Conservation (phyloP, 2,329 filamentous ascomycete genomes). For the Aspergillus pseudoviridinutans region DNA sequence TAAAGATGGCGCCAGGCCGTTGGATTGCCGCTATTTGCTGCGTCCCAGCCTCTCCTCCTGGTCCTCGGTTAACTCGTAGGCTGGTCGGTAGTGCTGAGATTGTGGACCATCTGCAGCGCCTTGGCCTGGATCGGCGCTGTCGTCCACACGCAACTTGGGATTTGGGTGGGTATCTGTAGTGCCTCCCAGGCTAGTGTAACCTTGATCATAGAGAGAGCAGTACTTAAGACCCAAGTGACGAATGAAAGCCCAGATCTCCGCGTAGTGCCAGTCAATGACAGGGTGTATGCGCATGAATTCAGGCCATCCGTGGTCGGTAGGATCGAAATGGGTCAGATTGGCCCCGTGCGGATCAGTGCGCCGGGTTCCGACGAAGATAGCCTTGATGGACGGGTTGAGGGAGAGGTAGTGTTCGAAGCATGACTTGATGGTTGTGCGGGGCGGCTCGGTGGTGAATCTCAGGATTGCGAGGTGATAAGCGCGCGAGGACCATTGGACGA, state of each 20-base stretch:
- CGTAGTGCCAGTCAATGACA: constrained; percentile 96
- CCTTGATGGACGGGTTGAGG: constrained; percentile 54
- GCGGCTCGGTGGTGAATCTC: constrained; percentile 64
- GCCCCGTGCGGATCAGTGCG: constrained; percentile 89
- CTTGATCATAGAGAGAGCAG: constrained; percentile 79
- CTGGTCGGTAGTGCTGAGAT: constrained; percentile 58
- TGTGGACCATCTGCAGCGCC: constrained; percentile 21
- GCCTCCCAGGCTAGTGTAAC: constrained; percentile 90
- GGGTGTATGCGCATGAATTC: constrained; percentile 89
- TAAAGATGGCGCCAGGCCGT: background rate
- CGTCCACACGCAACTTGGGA: constrained; percentile 57
- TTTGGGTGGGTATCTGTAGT: constrained; percentile 87
- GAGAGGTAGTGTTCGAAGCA: constrained; percentile 73
- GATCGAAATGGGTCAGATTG: constrained; percentile 74
- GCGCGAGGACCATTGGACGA: constrained; percentile 64
- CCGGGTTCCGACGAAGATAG: constrained; percentile 83
- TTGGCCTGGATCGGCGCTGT: constrained; percentile 21
- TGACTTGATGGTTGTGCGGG: constrained; percentile 60
- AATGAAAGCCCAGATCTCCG: constrained; percentile 87
- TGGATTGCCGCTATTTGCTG: constrained; percentile 40
- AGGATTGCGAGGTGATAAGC: constrained; percentile 72
- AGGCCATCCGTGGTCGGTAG: constrained; percentile 87
- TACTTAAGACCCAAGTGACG: constrained; percentile 72
- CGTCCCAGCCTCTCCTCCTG: constrained; percentile 74
- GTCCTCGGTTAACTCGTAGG: constrained; percentile 71